Evolutionary conservation across 192 early-diverging fungal species (phyloP).

Genomic region (Thamnidium elegans): DNA sequence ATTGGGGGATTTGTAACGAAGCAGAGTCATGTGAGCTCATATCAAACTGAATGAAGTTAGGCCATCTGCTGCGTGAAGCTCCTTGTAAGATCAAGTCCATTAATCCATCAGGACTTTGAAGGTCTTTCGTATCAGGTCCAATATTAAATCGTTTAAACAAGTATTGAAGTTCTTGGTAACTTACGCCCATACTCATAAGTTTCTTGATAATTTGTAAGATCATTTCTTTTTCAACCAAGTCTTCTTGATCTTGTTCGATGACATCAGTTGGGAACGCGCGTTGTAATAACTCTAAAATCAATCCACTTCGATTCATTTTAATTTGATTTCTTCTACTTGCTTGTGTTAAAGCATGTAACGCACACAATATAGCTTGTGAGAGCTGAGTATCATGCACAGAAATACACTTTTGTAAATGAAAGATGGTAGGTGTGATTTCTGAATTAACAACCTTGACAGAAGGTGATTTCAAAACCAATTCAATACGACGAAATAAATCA

Average conservation of each 20-base stretch:
- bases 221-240: constrained; percentile 7
- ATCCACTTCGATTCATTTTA: constrained; percentile 47
- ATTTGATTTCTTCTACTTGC: constrained; percentile 56
- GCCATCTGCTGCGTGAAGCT: constrained; percentile 52
- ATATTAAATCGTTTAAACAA: constrained; percentile 51
- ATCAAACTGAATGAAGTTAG: constrained; percentile 65
- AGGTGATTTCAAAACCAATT: constrained; percentile 11
- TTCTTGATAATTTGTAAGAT: constrained; percentile 47
- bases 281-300: constrained; percentile 42
- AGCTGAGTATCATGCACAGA: constrained; percentile 19
- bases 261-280: constrained; percentile 30
- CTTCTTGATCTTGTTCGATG: constrained; percentile 8
- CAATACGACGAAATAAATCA: constrained; percentile 2
- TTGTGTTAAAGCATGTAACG: constrained; percentile 42
- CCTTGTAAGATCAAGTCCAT: constrained; percentile 56
- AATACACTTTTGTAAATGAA: constrained; percentile 32
- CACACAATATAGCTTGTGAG: constrained; percentile 29
- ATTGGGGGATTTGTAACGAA: constrained; percentile 43
- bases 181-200: constrained; percentile 55
- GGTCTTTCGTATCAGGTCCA: constrained; percentile 10
- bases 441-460: constrained; percentile 31
- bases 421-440: constrained; percentile 30
- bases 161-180: constrained; percentile 50
- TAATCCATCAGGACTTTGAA: constrained; percentile 24
- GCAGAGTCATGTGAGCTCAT: constrained; percentile 27